Percentiles rank a stretch among this genome's conserved stretches.
These are phyloP conservation scores for Achlya hypogyna DNA, from an alignment of 352 stramenopile species.

Conservation along the genomic window DNA sequence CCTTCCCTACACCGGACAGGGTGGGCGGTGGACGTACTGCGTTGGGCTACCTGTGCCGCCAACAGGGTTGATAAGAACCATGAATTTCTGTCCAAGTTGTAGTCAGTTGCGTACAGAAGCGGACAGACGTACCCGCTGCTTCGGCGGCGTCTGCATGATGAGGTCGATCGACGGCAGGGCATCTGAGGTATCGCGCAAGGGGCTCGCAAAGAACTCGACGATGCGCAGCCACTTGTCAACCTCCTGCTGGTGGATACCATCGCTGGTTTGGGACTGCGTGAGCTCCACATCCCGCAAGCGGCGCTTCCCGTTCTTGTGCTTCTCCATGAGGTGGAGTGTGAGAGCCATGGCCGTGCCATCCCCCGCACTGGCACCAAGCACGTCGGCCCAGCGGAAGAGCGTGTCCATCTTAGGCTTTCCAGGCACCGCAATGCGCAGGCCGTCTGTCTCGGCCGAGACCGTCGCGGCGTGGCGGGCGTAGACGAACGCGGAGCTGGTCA, in stretches of 20 bases:
- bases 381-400: conserved; percentile 1
- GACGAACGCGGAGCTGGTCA: background rate
- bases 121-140: background rate
- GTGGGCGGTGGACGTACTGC: background rate
- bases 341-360: background rate
- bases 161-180: background rate
- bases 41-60: conserved; percentile 1
- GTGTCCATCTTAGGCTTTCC: background rate
- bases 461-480: background rate
- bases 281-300: background rate
- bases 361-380: background rate
- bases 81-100: background rate
- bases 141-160: background rate
- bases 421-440: background rate
- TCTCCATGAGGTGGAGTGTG: background rate
- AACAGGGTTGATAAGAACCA: conserved; percentile 14
- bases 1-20: background rate
- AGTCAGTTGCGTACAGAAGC: background rate
- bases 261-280: background rate
- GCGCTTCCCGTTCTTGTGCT: conserved; percentile 12
- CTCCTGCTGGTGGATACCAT: background rate
- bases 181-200: background rate
- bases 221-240: conserved; percentile 14
- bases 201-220: conserved; percentile 13
- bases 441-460: background rate